Conservation (phyloP, 495 filamentous ascomycete species). For the Xylaria palmicola region DNA sequence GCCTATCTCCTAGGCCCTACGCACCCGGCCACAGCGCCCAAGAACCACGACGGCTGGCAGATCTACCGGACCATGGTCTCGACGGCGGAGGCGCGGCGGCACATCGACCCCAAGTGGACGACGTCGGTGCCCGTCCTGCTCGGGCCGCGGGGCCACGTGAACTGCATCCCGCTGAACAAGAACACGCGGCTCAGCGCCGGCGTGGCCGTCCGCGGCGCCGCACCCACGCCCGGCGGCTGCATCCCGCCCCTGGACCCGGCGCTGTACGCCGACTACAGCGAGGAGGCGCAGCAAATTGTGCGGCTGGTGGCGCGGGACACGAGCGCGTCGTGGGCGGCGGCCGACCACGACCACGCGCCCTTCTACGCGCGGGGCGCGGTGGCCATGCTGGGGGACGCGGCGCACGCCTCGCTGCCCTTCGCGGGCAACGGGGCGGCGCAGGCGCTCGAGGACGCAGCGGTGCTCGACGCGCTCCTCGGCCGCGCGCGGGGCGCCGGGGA, state of each 20-base stretch:
- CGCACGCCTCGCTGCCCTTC: constrained; percentile 60
- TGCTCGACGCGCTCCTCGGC: constrained; percentile 36
- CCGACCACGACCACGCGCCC: constrained; percentile 54
- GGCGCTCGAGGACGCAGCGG: constrained; percentile 59
- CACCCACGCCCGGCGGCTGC: background rate
- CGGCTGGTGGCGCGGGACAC: constrained; percentile 31
- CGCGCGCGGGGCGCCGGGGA: constrained; percentile 15
- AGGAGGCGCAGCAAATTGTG: constrained; percentile 34
- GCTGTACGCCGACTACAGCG: constrained; percentile 33
- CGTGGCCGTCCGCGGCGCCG: constrained; percentile 34
- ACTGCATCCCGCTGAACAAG: constrained; percentile 40
- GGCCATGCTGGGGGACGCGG: constrained; percentile 57
- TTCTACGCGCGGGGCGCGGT: constrained; percentile 48
- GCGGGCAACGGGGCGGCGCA: constrained; percentile 59
- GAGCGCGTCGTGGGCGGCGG: constrained; percentile 34
- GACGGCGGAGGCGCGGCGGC: constrained; percentile 25
- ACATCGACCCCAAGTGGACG: constrained; percentile 32
- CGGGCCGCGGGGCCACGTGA: constrained; percentile 37
- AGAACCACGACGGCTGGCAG: constrained; percentile 43
- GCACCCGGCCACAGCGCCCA: constrained; percentile 38
- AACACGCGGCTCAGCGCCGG: constrained; percentile 41
- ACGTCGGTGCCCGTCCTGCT: constrained; percentile 34
- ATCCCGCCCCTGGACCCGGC: constrained; percentile 22
- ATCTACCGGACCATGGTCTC: constrained; percentile 44
- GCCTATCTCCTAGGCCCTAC: constrained; percentile 37